Percentiles rank a stretch among this genome's conserved stretches.
These are phyloP conservation scores for Potentilla sterilis DNA, from an alignment of 306 rosid species.

Conservation along the genomic window DNA sequence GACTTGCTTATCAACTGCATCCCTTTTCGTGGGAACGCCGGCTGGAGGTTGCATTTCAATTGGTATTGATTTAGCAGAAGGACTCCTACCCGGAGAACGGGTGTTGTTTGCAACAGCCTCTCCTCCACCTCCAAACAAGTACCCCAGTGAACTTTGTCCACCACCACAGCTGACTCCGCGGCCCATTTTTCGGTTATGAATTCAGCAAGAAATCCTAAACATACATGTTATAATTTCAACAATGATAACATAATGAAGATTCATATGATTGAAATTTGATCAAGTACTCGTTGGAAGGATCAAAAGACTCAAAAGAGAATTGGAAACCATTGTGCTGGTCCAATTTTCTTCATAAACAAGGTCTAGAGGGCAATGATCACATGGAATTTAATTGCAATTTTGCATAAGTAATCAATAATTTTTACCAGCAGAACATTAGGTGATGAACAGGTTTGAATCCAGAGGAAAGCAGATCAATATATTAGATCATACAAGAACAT, in stretches of 20 bases:
- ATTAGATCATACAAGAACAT: not conserved
- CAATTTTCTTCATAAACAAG: not conserved
- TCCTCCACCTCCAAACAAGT: conserved; percentile 71
- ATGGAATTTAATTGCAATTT: not conserved
- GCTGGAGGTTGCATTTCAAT: not conserved
- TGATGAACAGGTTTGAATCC: not conserved
- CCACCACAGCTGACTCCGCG: conserved; percentile 86
- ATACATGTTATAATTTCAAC: conserved; percentile 2
- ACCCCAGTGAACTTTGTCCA: conserved; percentile 82
- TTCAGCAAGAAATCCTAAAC: conserved; percentile 6
- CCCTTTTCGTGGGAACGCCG: not conserved
- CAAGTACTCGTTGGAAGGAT: not conserved
- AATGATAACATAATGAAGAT: not conserved
- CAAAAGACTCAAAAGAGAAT: not conserved
- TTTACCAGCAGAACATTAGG: not conserved
- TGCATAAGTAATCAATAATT: not conserved
- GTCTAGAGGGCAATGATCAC: not conserved
- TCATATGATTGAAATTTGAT: not conserved
- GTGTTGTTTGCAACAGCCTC: conserved; percentile 27
- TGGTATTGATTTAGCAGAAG: not conserved
- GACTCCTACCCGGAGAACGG: conserved; percentile 24
- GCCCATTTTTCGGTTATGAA: conserved; percentile 43
- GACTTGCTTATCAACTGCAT: not conserved
- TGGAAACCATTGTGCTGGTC: not conserved
- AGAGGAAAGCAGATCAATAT: not conserved